These are phyloP conservation scores for Paramecium pentaurelia DNA, from an alignment of 73 alveolate genomes.

Conservation along the genomic window DNA sequence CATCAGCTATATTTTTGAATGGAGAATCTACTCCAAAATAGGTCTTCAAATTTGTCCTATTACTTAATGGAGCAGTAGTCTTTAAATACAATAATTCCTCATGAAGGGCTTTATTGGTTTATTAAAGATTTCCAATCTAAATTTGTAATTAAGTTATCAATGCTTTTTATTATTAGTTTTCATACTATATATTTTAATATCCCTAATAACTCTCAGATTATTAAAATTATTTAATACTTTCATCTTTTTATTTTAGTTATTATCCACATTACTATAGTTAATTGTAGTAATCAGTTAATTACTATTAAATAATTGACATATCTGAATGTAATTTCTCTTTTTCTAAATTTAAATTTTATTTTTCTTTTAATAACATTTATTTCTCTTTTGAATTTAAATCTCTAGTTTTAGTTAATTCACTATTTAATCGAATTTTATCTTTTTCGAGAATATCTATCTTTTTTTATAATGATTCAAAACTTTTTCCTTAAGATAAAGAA, in stretches of 20 bases:
- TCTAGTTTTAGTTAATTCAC: not conserved
- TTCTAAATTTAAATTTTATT: not conserved
- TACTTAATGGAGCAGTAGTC: not conserved
- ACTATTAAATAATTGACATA: not conserved
- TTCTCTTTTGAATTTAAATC: not conserved
- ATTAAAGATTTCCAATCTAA: not conserved
- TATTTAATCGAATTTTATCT: not conserved
- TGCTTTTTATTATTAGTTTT: not conserved
- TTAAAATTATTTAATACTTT: not conserved
- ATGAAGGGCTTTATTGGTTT: not conserved
- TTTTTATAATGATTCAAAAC: not conserved
- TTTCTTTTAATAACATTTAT: not conserved
- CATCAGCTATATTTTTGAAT: not conserved
- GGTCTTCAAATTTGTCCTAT: not conserved
- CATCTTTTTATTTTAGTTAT: not conserved
- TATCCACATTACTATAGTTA: not conserved
- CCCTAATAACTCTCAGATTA: not conserved
- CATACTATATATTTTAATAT: not conserved
- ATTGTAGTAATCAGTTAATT: slow-evolving; percentile 5
- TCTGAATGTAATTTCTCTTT: not conserved
- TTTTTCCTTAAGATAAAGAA: not conserved
- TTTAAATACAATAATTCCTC: not conserved
- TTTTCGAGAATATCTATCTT: not conserved
- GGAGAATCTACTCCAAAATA: not conserved
- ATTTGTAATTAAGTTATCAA: not conserved